Percentiles rank a stretch among this genome's conserved stretches.
Evolutionary conservation across 2,329 filamentous ascomycete genomes (phyloP).

Genomic region (Pestalotiopsis sp.): DNA sequence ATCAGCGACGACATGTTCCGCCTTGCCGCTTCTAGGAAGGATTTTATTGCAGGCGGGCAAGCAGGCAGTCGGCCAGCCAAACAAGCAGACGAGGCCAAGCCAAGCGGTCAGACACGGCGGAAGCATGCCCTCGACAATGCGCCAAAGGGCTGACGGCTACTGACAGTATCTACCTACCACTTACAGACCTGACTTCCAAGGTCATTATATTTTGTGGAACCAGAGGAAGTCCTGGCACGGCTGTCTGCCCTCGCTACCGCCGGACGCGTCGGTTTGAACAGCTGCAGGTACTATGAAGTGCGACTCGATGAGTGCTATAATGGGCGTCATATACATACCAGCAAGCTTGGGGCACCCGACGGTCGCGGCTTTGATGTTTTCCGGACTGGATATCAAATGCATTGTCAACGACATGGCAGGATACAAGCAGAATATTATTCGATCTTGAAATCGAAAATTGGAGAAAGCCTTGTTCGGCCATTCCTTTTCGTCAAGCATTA

Average conservation of each 20-base stretch:
- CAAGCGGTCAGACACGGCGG: neutral
- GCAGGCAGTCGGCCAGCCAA: neutral
- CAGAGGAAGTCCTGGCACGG: neutral
- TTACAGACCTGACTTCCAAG: neutral
- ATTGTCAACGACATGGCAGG: neutral
- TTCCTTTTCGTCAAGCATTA: neutral
- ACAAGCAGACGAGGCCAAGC: neutral
- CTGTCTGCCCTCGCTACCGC: neutral
- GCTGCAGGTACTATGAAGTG: slow-evolving; percentile 1
- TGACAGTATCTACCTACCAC: neutral
- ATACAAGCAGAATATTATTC: neutral
- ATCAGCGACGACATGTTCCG: neutral
- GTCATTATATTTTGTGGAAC: neutral
- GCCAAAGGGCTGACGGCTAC: neutral
- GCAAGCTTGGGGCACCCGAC: neutral
- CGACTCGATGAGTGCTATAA: neutral
- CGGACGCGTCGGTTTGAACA: neutral
- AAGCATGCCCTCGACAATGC: neutral
- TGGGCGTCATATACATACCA: neutral
- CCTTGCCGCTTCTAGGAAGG: neutral
- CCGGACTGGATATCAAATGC: neutral
- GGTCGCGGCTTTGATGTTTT: neutral
- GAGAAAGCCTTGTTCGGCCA: neutral
- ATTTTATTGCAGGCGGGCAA: neutral
- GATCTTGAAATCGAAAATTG: neutral